These are phyloP conservation scores for Metarhizium album DNA, from an alignment of 2,329 filamentous ascomycete species.

Conservation along the genomic window DNA sequence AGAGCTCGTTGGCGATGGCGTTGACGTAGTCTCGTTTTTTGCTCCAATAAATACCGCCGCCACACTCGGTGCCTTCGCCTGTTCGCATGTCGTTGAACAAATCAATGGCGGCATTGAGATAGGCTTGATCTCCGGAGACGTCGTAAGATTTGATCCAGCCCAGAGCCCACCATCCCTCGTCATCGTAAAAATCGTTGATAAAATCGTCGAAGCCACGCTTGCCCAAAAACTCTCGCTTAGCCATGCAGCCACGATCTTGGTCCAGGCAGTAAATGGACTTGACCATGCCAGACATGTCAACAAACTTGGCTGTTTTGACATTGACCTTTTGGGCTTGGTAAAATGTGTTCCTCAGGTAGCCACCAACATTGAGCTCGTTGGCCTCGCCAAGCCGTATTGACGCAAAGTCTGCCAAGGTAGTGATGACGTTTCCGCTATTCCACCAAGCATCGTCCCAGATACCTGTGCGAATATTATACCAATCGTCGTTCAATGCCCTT, in stretches of 20 bases:
- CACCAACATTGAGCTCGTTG: slow-evolving; percentile 27
- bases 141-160: slow-evolving; percentile 48
- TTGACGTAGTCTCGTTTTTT: slow-evolving; percentile 41
- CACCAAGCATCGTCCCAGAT: slow-evolving; percentile 61
- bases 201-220: slow-evolving; percentile 29
- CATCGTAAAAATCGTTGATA: slow-evolving; percentile 45
- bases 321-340: slow-evolving; percentile 30
- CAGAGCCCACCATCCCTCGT: slow-evolving; percentile 55
- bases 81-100: slow-evolving; percentile 47
- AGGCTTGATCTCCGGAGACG: slow-evolving; percentile 38
- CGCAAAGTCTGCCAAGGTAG: slow-evolving; percentile 46
- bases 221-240: slow-evolving; percentile 22
- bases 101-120: slow-evolving; percentile 39
- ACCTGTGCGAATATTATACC: slow-evolving; percentile 50
- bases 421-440: slow-evolving; percentile 60
- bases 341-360: slow-evolving; percentile 34
- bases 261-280: slow-evolving; percentile 27
- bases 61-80: slow-evolving; percentile 35
- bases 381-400: slow-evolving; percentile 21
- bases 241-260: slow-evolving; percentile 16
- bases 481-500: slow-evolving; percentile 39
- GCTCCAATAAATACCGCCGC: slow-evolving; percentile 46
- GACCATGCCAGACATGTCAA: slow-evolving; percentile 25
- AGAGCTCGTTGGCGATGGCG: slow-evolving; percentile 48
- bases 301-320: slow-evolving; percentile 27